phyloP scores from a whole-genome alignment of 202 grass and related monocot genomes.

The Schoenoplectus triqueter region DNA sequence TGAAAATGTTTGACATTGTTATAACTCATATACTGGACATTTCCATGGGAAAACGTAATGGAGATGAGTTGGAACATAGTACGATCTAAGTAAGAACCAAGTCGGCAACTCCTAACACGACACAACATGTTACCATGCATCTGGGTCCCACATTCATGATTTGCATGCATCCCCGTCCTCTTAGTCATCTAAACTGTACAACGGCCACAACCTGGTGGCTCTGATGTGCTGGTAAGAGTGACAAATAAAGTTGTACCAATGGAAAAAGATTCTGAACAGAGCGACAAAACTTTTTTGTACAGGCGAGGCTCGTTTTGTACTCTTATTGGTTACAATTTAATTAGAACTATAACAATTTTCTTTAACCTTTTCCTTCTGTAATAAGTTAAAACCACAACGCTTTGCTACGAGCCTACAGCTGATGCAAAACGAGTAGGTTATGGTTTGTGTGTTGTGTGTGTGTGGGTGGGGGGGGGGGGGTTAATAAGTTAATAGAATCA shows the following conservation, averaged over 20 bases:
- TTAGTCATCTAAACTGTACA: background rate
- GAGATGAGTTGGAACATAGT: constrained; percentile 8
- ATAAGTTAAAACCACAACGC: too few relatives aligned
- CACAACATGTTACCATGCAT: constrained; percentile 33
- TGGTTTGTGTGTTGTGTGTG: too few relatives aligned
- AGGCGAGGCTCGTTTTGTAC: background rate
- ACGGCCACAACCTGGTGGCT: background rate
- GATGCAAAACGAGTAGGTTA: too few relatives aligned
- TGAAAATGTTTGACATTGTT: background rate
- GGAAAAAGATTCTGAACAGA: constrained; percentile 30
- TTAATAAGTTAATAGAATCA: too few relatives aligned
- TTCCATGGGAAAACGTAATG: background rate
- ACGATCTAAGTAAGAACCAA: constrained; percentile 1
- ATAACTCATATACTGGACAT: background rate
- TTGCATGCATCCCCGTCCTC: background rate
- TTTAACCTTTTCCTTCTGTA: background rate
- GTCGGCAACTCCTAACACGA: constrained; percentile 6
- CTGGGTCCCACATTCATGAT: constrained; percentile 12
- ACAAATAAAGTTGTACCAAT: background rate
- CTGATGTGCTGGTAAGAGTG: background rate
- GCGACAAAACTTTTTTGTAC: background rate
- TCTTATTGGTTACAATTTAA: background rate
- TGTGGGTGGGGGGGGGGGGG: too few relatives aligned
- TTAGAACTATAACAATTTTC: background rate
- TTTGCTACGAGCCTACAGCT: too few relatives aligned